These are phyloP conservation scores for Haplosporangium sp. DNA, from an alignment of 371 early-diverging fungal species.

Conservation along the genomic window DNA sequence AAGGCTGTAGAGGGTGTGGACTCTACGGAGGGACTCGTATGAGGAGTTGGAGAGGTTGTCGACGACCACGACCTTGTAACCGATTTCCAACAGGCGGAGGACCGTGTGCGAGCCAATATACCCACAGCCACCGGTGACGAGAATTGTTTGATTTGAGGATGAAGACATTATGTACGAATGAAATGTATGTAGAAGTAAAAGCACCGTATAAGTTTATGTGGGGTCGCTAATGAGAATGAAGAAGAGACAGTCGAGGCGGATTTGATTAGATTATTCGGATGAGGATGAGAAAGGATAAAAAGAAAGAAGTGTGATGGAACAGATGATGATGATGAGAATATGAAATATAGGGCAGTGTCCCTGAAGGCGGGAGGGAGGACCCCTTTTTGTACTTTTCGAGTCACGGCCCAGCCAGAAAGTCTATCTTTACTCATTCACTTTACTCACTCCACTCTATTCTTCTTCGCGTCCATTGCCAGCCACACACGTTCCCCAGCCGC, in stretches of 20 bases:
- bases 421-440: too few relatives aligned
- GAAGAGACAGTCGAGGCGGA: too few relatives aligned
- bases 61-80: slow-evolving; percentile 81
- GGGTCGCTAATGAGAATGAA: too few relatives aligned
- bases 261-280: not conserved
- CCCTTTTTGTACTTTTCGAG: too few relatives aligned
- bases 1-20: slow-evolving; percentile 55
- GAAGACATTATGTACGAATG: slow-evolving; percentile 27
- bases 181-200: too few relatives aligned
- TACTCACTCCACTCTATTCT: too few relatives aligned
- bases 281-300: not conserved
- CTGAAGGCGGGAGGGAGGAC: too few relatives aligned
- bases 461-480: too few relatives aligned
- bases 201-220: too few relatives aligned
- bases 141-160: slow-evolving; percentile 61
- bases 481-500: too few relatives aligned
- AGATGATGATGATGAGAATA: slow-evolving; percentile 2
- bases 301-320: not conserved
- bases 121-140: slow-evolving; percentile 93
- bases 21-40: slow-evolving; percentile 65
- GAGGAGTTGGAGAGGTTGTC: slow-evolving; percentile 83
- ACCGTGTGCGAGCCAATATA: slow-evolving; percentile 94
- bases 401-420: too few relatives aligned
- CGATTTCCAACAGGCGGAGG: slow-evolving; percentile 76
- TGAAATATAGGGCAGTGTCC: not conserved